Base-by-base conservation (phyloP, 345 rosid genomes). In the Citrus mangshanensis region DNA sequence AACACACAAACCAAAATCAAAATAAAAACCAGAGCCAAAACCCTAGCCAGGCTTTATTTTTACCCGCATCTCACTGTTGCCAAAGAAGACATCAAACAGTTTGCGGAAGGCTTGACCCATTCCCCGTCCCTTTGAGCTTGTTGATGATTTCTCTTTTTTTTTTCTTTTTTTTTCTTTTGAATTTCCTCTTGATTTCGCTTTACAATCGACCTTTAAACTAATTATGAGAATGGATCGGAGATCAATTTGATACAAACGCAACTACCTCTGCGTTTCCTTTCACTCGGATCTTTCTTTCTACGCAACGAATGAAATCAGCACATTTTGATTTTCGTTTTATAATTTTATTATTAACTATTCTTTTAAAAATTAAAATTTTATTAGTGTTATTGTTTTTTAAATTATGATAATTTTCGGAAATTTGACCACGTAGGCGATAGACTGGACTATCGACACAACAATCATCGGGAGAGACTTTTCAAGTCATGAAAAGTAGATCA, bases 81-180 rank as follows among this genome's bases (percentile, higher is more conserved):
- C 98, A 80, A 94, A 94, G 85, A 94, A 92, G 77, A 88, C 61
- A 81, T 92, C 98, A 86, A 94, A 94, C 80, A 94, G 97, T 86
- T 90, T 94, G 72, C 95, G 91, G 79, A 92, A 92, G 77, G 94
- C 89, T 86, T 94, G 98, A 77, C 97, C 97, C 97, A 94, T 94
- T 46, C 51, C 49, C 70, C 58, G 7, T 54, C 58, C 51, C 51
- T 13, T 46, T 46, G 9, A 42, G 51, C 51, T 54, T 30, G n/a
- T 34, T 63, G 58, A 27, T 28, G 37, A 16, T 32, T 30, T 28
- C 7, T 13, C 2, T 16, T 62, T 27, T 1, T 28, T 61, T 42
- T 76, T 40, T 54, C 0, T 0, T 35, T 22, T 37, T 22, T 35
- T 40, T 2, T 0, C 13, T 40, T 40, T 40, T 9, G 3, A 40